Evolutionary conservation across 495 filamentous ascomycete species (phyloP), one percentile per base, ranked within the genome.

Genomic region (Hypoxylon perforatum): DNA sequence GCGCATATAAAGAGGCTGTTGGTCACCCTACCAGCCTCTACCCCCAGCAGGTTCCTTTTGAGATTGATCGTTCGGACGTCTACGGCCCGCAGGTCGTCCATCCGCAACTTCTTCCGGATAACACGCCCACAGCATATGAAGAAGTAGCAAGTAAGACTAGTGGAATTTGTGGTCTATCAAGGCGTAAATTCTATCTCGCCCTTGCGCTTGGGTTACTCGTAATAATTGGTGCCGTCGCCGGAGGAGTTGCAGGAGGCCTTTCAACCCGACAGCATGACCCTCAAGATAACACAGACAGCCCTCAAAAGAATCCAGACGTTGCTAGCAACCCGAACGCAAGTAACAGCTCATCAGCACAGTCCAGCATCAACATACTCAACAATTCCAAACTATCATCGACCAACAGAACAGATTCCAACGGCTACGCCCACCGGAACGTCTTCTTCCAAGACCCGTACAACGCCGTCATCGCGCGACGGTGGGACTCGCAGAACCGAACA

Each of bases 361-460:
- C 57, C 11, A 66, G 42, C 15, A 19, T 33, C 17, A 60, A 57
- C 36, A 19, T 70, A 1, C 61, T 65, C 45, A 25, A 12, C 11
- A 42, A 33, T 25, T 70, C 67, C 3, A 56, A 45, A 9, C 23
- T 70, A 14, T n/a, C 67, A 1, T 44, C 67, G 0, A 33, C 67
- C 0, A 70, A 70, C 38, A 35, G 44, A 1, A 70, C 67, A 9
- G 67, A 62, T 12, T 5, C 22, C 4, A 25, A 61, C 4, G 61
- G 67, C 1, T 25, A 52, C 33, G 11, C 3, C 2, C 46, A 65
- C 52, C 61, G 67, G 6, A 44, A 17, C 1, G 47, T 70, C 14
- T 70, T 70, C 46, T 70, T 70, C 45, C 61, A 70, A 21, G 61
- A 70, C 52, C 38, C 46, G 5, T 21, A 39, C 5, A 45, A 42